Evolutionary conservation across 1,284 basidiomycete species (phyloP), one percentile per base, ranked within the genome.

Genomic region (Chalciporus sp.): DNA sequence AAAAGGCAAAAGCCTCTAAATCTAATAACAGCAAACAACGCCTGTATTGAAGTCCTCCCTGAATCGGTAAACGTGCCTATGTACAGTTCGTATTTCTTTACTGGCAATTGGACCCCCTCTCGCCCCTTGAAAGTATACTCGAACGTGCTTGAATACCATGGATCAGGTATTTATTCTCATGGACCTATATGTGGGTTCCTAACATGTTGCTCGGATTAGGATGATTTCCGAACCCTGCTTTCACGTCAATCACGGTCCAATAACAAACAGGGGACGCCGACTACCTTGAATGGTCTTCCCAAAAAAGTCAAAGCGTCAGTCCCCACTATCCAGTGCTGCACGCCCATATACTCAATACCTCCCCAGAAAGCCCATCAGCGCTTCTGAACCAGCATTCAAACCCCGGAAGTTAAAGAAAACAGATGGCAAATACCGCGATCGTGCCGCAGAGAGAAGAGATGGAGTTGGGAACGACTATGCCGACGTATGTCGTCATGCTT

Each of bases 361-460:
- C 33, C 9, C n/a, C 51, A 75, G 74, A 7, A 57, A 58, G 58
- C 63, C 72, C 10, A 61, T 76, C 23, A 69, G 73, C 42, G 63
- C 76, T 5, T 75, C 78, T 1, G 72, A 82, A 54, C 76, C 86
- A 23, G 77, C 80, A 0, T 92, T 92, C 72, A 90, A 90, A 64
- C 89, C 89, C 10, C 78, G 90, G 49, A 90, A 88, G 61, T 75
- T 91, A 42, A 90, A 86, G 73, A 87, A 86, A 35, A 52, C 61
- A 7, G 82, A 81, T 14, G 66, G 70, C 9, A 77, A 73, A 55
- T 91, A 90, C 61, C 80, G 88, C 29, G 83, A 92, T 68, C 80
- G 88, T 49, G 89, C 89, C 16, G 73, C 81, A 9, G 88, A 92
- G 64, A 77, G 89, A 46, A 75, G 90, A 42, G 69, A 68, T 7